phyloP scores from a whole-genome alignment of 306 rosid genomes.

The Glycyrrhiza uralensis region DNA sequence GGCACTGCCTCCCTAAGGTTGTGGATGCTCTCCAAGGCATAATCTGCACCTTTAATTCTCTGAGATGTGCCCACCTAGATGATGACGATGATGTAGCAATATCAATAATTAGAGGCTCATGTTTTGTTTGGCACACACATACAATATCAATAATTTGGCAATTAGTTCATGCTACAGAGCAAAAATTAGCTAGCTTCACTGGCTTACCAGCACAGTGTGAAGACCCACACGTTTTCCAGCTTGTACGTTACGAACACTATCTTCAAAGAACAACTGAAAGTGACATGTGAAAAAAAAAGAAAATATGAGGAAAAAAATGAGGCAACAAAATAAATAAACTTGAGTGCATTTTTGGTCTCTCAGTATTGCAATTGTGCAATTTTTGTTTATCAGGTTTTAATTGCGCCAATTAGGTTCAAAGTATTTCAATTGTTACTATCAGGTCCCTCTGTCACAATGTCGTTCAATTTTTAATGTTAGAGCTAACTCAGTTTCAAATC shows the following conservation, averaged over 20 bases:
- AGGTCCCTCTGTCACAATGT: no score
- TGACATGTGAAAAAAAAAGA: not conserved
- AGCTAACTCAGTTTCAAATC: no score
- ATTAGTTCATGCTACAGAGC: not conserved
- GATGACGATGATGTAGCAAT: not conserved
- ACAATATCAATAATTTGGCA: conserved; percentile 3
- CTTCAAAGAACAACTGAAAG: conserved; percentile 89
- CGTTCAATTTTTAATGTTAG: no score
- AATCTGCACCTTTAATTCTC: conserved; percentile 88
- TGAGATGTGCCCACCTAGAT: conserved; percentile 76
- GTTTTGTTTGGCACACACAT: not conserved
- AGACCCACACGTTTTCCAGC: conserved; percentile 88
- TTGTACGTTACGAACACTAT: conserved; percentile 85
- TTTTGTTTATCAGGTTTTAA: no score
- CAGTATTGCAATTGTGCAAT: no score
- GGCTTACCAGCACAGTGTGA: conserved; percentile 80
- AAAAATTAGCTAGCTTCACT: conserved; percentile 12
- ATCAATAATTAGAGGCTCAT: conserved; percentile 17
- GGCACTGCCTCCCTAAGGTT: conserved; percentile 89
- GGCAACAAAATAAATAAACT: not conserved
- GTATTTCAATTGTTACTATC: no score
- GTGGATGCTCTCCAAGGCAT: conserved; percentile 91
- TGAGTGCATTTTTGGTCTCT: no score
- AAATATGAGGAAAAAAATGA: not conserved
- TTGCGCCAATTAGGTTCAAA: no score